Base-by-base conservation (phyloP, 208 protist genomes). In the Endotrypanum monterogeii region DNA sequence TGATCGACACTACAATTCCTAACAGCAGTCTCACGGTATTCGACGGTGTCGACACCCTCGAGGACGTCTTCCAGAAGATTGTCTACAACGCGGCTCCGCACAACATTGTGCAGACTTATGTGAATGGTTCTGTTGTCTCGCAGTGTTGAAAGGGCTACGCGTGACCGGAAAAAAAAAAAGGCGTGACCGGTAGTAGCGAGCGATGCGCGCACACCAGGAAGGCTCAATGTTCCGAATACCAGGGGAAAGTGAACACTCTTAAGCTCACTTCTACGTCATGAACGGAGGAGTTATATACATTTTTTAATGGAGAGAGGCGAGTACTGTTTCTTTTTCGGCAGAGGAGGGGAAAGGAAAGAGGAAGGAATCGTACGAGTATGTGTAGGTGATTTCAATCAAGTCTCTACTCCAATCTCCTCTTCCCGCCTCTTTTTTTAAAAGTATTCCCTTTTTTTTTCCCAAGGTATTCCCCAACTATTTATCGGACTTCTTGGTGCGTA, bases 21-120 rank as follows among this genome's bases (percentile, higher is more conserved):
- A 65, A 80, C 48, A 83, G 80, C 63, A 88, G 81, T 56, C 66
- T 94, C 11, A 71, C 71, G 72, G 58, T 92, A 12, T 94, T 95
- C 76, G 82, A 89, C 35, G 84, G 82, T 1, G 28, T 89, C 23
- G 88, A 95, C 57, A 79, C 77, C 0, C 68, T 89, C 16, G 78
- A 79, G 32, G 87, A 97, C 52, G 46, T 89, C 28, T 92, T 98
- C 58, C 73, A 92, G 41, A 95, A 94, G 71, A 94, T 96, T 67
- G 71, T 98, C 1, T 88, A 90, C 71, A 78, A 78, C 51, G 83
- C 87, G 16, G 76, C 87, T 18, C 79, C 85, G n/a, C 65, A 79
- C 62, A 94, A 95, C 73, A 83, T 96, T 67, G 54, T 75, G 1
- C 54, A 82, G 50, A 91, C 91, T 1, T 95, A 84, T 65, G 90